These are phyloP conservation scores for Xylariaceae sp. DNA, from an alignment of 2,329 filamentous ascomycete genomes.

Conservation along the genomic window DNA sequence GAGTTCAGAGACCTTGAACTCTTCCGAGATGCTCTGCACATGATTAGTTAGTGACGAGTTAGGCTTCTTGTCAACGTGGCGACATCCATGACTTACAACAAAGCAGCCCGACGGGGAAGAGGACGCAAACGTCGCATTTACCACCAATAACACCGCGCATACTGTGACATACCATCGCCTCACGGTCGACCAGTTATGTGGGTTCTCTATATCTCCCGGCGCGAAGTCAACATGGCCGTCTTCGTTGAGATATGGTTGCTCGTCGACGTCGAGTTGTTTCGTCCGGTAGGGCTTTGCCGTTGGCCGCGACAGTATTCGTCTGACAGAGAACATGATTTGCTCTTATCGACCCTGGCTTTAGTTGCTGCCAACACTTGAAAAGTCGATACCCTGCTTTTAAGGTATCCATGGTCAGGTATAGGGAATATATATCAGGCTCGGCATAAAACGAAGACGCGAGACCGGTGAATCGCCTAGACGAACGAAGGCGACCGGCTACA, in stretches of 20 bases:
- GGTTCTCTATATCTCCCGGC: slow-evolving; percentile 53
- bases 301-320: slow-evolving; percentile 52
- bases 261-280: slow-evolving; percentile 39
- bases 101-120: slow-evolving; percentile 43
- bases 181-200: slow-evolving; percentile 48
- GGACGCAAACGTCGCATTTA: slow-evolving; percentile 59
- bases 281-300: slow-evolving; percentile 56
- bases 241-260: slow-evolving; percentile 48
- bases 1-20: slow-evolving; percentile 51
- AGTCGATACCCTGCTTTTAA: neutral
- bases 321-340: slow-evolving; percentile 42
- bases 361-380: neutral
- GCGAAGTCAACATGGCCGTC: slow-evolving; percentile 55
- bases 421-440: neutral
- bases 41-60: slow-evolving; percentile 35
- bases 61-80: neutral
- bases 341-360: neutral
- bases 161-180: slow-evolving; percentile 48
- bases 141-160: slow-evolving; percentile 48
- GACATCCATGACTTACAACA: slow-evolving; percentile 27
- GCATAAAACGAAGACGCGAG: neutral
- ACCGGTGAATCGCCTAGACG: neutral
- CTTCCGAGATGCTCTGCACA: slow-evolving; percentile 43
- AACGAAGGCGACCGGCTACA: neutral
- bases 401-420: neutral